phyloP scores from a whole-genome alignment of 768 basidiomycete genomes.

The Phylloporus scabripes region DNA sequence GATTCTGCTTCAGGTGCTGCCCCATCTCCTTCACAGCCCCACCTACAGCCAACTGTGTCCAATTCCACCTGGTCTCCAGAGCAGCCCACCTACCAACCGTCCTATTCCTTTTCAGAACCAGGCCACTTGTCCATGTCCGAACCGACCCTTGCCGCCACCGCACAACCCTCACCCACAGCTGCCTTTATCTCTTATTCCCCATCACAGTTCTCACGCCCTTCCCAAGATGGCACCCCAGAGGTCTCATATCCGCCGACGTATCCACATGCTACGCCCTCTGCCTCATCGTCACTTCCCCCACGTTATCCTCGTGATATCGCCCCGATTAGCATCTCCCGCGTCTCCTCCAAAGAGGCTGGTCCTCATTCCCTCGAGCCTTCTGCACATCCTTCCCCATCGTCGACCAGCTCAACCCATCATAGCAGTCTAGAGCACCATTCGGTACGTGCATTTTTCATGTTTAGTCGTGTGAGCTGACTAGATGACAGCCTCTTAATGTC shows the following conservation, averaged over 20 bases:
- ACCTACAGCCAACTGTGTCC: conserved; percentile 21
- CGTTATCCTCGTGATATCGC: conserved; percentile 48
- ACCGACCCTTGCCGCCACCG: conserved; percentile 24
- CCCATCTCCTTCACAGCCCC: conserved; percentile 28
- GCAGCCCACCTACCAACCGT: conserved; percentile 29
- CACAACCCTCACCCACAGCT: conserved; percentile 26
- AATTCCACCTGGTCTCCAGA: conserved; percentile 36
- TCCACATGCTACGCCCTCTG: conserved; percentile 15
- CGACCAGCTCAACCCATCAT: conserved; percentile 37
- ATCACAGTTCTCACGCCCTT: conserved; percentile 28
- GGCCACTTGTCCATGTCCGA: conserved; percentile 31
- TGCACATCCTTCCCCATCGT: conserved; percentile 39
- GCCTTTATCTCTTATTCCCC: conserved; percentile 30
- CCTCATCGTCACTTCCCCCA: conserved; percentile 26
- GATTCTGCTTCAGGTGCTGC: conserved; percentile 25
- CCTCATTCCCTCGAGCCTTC: conserved; percentile 24
- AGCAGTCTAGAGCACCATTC: conserved; percentile 32
- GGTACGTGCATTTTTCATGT: conserved; percentile 18
- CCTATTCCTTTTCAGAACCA: conserved; percentile 24
- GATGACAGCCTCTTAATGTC: conserved; percentile 55
- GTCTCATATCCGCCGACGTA: conserved; percentile 32
- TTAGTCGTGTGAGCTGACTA: conserved; percentile 40
- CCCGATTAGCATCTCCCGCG: conserved; percentile 31
- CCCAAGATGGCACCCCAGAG: conserved; percentile 33
- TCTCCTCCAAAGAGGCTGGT: conserved; percentile 25